A percentile compares a stretch with the other conserved stretches of the same genome.
Evolutionary conservation across 192 early-diverging fungal genomes (phyloP).

Genomic region (Coemansia sp.): DNA sequence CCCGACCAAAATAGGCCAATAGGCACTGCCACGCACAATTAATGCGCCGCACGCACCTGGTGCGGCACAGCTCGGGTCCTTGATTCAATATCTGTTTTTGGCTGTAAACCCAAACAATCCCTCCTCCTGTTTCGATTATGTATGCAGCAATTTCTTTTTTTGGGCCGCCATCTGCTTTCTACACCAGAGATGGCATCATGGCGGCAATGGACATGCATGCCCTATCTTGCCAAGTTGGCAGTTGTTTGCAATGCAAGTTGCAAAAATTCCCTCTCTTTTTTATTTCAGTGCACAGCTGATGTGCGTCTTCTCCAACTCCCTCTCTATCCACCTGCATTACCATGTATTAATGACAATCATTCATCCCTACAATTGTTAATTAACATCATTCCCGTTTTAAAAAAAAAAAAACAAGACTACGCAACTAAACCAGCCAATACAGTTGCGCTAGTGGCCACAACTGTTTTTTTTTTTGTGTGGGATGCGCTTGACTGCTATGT

Average conservation of each 20-base stretch:
- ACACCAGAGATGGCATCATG: neutral
- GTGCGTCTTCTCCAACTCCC: conserved; percentile 11
- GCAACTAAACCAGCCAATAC: conserved; percentile 12
- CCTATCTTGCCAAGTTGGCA: neutral
- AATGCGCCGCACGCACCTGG: conserved; percentile 11
- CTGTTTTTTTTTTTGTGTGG: too few species aligned
- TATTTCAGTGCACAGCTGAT: neutral
- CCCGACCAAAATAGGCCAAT: conserved; percentile 16
- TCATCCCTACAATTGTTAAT: neutral
- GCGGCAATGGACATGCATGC: conserved; percentile 6
- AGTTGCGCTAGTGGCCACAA: neutral
- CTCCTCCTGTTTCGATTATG: conserved; percentile 12
- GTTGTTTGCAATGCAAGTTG: neutral
- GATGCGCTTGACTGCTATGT: neutral
- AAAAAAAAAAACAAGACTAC: neutral
- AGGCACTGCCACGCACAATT: conserved; percentile 12
- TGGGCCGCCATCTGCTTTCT: conserved; percentile 8
- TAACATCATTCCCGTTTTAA: neutral
- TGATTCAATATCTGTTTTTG: neutral
- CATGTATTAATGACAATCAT: conserved; percentile 18
- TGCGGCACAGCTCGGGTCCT: conserved; percentile 15
- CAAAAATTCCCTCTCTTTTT: neutral
- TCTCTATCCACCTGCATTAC: conserved; percentile 18
- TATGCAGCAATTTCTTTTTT: conserved; percentile 12
- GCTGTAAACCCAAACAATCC: conserved; percentile 10